Evolutionary conservation across 176 grass and related monocot genomes (phyloP), one percentile per base, ranked within the genome.

Genomic region (Elymus sibiricus): DNA sequence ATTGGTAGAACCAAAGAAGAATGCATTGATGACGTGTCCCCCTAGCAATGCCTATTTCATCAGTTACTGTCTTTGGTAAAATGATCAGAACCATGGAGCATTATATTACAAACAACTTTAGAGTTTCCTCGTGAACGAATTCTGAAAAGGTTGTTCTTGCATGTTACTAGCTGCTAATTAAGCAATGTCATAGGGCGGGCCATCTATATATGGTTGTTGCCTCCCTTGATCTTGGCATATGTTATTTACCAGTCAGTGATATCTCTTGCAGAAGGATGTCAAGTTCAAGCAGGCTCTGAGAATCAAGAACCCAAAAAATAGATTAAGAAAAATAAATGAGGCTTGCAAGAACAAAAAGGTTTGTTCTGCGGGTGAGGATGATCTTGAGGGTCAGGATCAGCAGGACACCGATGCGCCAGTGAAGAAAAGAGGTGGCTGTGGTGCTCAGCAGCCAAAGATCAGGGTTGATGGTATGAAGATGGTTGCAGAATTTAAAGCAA

Each of bases 401-500:
- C 88, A 92, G 43, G 93, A 95, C 84, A 74, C 83, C 75, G 90
- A 95, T 16, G 92, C 91, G 28, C 88, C 93, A 27, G 83, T 91
- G 9, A 98, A 98, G 81, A 98, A 94, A 90, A 92, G 90, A 86
- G 90, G 88, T 84, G 96, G 96, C 21, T 98, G 96, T 77, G 93
- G 96, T 78, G 96, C 96, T 81, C 96, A 95, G 82, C 96, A 98
- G 91, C 93, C 96, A 79, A 98, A 91, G 86, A 98, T 98, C 76
- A 98, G 92, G 27, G 90, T 98, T 34, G 97, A 98, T 82, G 97
- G 97, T 37, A 98, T 98, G 97, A 98, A 94, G 77, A 98, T 98
- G 97, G 92, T 98, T 80, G 97, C 94, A 49, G 97, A 98, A 81
- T 98, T 90, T 62, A 95, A 95, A 92, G 86, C 86, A 83, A 15